These are phyloP conservation scores for Coelastrella sp. DNA, from an alignment of 139 green algal species.

Conservation along the genomic window DNA sequence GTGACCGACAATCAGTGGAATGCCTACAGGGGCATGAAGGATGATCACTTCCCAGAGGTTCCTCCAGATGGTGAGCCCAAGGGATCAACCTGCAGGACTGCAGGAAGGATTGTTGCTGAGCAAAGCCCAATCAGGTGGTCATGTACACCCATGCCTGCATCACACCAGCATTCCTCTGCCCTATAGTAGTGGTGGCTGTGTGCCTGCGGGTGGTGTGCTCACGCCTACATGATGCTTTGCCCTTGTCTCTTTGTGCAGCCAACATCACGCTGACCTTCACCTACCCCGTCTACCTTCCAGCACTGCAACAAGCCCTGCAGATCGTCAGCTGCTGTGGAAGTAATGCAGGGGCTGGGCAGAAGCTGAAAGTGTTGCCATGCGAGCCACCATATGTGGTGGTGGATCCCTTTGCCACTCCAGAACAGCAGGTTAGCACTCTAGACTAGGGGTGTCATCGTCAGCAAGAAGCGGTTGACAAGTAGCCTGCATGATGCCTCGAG, in stretches of 20 bases:
- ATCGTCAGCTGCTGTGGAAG: constrained; percentile 38
- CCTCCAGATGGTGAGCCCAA: constrained; percentile 62
- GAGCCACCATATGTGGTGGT: constrained; percentile 30
- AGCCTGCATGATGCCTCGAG: too few relatives aligned
- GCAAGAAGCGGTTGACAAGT: too few relatives aligned
- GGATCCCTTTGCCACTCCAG: constrained; percentile 30
- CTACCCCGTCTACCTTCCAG: constrained; percentile 56
- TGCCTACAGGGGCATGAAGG: constrained; percentile 21
- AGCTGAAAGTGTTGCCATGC: constrained; percentile 32
- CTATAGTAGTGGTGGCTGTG: too few relatives aligned
- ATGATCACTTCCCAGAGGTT: constrained; percentile 63
- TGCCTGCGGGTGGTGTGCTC: not conserved
- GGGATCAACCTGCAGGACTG: not conserved
- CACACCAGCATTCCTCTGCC: too few relatives aligned
- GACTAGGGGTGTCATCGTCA: not conserved
- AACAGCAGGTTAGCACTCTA: not conserved
- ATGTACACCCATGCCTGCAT: too few relatives aligned
- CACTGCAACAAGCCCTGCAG: constrained; percentile 43
- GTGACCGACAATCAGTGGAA: constrained; percentile 60
- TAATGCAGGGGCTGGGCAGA: constrained; percentile 21
- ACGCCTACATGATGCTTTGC: not conserved
- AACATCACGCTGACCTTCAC: constrained; percentile 54
- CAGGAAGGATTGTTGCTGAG: too few relatives aligned
- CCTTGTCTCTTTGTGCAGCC: not conserved
- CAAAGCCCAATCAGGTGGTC: too few relatives aligned